A percentile compares a stretch with the other conserved stretches of the same genome.
phyloP scores from a whole-genome alignment of 129 eudicot species.

The Lactuca saligna region DNA sequence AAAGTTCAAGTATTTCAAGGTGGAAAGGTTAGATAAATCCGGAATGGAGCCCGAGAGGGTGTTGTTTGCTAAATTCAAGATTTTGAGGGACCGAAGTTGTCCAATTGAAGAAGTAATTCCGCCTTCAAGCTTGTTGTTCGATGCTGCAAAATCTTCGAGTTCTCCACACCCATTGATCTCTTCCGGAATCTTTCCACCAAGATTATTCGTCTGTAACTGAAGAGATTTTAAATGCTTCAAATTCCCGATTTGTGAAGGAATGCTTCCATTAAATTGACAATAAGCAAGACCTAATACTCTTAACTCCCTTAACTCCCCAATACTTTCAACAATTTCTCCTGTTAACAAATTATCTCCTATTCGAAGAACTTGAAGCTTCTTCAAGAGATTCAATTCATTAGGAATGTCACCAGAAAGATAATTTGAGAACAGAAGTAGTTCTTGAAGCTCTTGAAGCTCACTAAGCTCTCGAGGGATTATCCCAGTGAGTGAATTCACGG shows the following conservation, averaged over 20 bases:
- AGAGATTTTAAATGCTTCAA: conserved; percentile 60
- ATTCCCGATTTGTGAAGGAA: conserved; percentile 71
- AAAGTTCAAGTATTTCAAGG: conserved; percentile 67
- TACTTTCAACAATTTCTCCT: conserved; percentile 43
- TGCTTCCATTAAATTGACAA: conserved; percentile 76
- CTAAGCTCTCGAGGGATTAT: conserved; percentile 70
- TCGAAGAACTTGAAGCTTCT: conserved; percentile 69
- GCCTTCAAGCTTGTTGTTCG: conserved; percentile 79
- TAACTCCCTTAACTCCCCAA: conserved; percentile 70
- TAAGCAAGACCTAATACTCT: conserved; percentile 64
- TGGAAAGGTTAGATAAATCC: conserved; percentile 43
- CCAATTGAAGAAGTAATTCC: conserved; percentile 68
- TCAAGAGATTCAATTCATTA: conserved; percentile 53
- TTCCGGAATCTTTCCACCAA: conserved; percentile 57
- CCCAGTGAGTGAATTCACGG: conserved; percentile 66
- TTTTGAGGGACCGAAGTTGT: conserved; percentile 52
- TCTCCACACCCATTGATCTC: conserved; percentile 60
- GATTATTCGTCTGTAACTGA: conserved; percentile 67
- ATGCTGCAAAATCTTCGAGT: conserved; percentile 77
- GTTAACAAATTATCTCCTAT: conserved; percentile 67
- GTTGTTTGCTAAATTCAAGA: conserved; percentile 82
- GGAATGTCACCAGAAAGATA: conserved; percentile 67
- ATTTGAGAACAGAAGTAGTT: conserved; percentile 70
- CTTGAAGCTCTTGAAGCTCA: conserved; percentile 58
- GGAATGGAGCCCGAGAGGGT: conserved; percentile 76